Evolutionary conservation across 2,329 filamentous ascomycete genomes (phyloP).

Genomic region (Coniochaeta ligniaria): DNA sequence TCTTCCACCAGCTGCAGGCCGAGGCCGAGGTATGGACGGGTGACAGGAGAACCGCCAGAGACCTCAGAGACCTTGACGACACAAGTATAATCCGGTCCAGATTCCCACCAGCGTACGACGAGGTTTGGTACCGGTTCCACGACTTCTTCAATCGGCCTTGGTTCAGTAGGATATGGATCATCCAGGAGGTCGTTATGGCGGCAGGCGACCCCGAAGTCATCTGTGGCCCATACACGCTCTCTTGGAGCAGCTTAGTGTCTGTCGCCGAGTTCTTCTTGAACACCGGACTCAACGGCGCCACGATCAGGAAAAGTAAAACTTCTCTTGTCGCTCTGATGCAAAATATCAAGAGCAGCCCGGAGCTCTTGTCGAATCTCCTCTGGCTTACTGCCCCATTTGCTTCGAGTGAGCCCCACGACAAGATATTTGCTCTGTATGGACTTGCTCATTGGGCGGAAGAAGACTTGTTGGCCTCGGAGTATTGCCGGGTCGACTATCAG

Average conservation of each 20-base stretch:
- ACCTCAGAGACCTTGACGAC: neutral
- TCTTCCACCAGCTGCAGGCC: neutral
- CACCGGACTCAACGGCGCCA: neutral
- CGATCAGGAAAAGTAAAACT: neutral
- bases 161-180: conserved; percentile 1
- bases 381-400: neutral
- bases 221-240: neutral
- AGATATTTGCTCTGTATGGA: neutral
- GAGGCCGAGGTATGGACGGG: neutral
- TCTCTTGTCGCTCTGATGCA: neutral
- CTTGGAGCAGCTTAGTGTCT: neutral
- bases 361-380: neutral
- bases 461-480: neutral
- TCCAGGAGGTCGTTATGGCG: neutral
- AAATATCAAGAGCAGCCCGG: neutral
- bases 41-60: neutral
- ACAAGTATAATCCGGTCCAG: neutral
- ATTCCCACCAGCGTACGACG: neutral
- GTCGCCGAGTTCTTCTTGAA: neutral
- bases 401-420: neutral
- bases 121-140: neutral
- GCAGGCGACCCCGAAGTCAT: neutral
- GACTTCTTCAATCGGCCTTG: neutral
- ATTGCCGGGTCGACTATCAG: neutral
- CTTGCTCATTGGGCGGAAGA: neutral